Evolutionary conservation across 352 stramenopile species (phyloP), one percentile per base, ranked within the genome.

Genomic region (Phytophthora kernoviae): DNA sequence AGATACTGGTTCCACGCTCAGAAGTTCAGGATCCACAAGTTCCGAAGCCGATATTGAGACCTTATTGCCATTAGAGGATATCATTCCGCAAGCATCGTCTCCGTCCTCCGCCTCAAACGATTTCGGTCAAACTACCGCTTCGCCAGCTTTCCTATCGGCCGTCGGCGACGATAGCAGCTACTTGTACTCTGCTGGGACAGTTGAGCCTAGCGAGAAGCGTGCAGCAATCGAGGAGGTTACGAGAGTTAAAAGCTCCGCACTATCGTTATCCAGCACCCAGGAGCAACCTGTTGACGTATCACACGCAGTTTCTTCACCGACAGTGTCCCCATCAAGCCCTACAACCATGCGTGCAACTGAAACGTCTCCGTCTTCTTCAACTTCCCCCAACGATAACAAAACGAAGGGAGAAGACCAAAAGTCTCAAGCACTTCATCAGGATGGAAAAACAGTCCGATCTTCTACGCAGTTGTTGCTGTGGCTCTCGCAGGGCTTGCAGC

Each of bases 391-490:
- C 40, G 18, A 21, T 1, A 22, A 56, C 17, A n/a, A n/a, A n/a
- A n/a, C n/a, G n/a, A n/a, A n/a, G n/a, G n/a, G n/a, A n/a, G n/a
- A n/a, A n/a, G n/a, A n/a, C n/a, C n/a, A n/a, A n/a, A n/a, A n/a
- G 11, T 32, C 27, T 17, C 44, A 8, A 41, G 18, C 18, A 60
- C 24, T 18, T 27, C 27, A 15, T 44, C 33, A 0, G 27, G 21
- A 8, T 21, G 24, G 24, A 6, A 41, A n/a, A 17, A 34, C 34
- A 56, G 40, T 14, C 54, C 58, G 4, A 22, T 88, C 14, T 77
- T 83, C 36, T 69, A 78, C 21, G 70, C 58, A 8, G 56, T 60
- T 3, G 40, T 79, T 4, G 44, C 80, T n/a, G 52, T 91, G 18
- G 61, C 36, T 12, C 27, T 70, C 17, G 56, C 42, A 14, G 65